Base-by-base conservation (phyloP, 176 grass and related monocot species). In the Aegilops speltoides region DNA sequence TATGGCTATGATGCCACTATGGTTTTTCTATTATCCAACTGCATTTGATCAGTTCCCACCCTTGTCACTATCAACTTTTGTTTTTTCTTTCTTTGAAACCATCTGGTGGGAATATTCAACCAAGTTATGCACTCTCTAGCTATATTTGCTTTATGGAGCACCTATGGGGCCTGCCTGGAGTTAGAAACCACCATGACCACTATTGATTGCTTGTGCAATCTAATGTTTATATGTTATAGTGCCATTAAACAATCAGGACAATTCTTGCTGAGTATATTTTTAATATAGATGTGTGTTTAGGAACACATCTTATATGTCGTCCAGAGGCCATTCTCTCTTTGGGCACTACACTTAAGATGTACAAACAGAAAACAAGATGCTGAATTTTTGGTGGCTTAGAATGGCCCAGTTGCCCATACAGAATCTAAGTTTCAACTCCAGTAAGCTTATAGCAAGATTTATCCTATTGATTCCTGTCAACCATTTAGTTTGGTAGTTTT, bases 31-130 rank as follows among this genome's bases (percentile, higher is more conserved):
- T 59, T 59, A 19, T 59, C 56, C 56, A 22, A 2, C 56, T 8
- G 17, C 7, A 1, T 3, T 59, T 59, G 56, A 59, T 59, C 56
- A 7, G 20, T 22, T 59, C 56, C 56, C 56, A 59, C 56, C 56
- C 56, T 59, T 20, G 17, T 22, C 19, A 2, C 71, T 6, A 74
- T 46, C 6, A 4, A 2, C 6, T 75, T 24, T 52, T 2, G 28
- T 31, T 56, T 31, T 43, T 20, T 10, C 25, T 76, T 25, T 75
- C 3, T 54, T 76, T 11, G 15, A 50, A 75, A 80, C 45, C 38
- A 54, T 79, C 7, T 77, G 33, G 5, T 52, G 20, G 19, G 50
- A 62, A 83, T 80, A 57, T 75, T 71, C 64, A 79, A 77, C 8
- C 4, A 14, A 25, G 24, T 2, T 72, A 41, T 72, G 22, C 20